phyloP scores from a whole-genome alignment of 2,329 filamentous ascomycete species.

The Pseudogymnoascus sp. region DNA sequence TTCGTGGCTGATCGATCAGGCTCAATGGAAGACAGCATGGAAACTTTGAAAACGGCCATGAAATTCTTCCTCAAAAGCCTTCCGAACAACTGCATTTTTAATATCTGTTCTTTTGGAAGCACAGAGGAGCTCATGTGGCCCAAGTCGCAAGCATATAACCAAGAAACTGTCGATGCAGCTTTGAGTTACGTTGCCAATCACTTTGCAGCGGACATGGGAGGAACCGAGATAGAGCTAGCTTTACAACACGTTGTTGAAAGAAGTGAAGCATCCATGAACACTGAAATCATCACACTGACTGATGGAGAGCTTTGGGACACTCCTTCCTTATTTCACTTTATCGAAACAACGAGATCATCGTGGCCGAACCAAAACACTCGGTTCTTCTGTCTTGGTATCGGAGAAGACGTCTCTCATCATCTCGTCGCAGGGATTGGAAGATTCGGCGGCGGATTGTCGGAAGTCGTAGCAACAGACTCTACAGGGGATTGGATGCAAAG shows the following conservation, averaged over 20 bases:
- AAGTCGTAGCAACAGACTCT: slow-evolving; percentile 40
- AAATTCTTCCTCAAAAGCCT: slow-evolving; percentile 58
- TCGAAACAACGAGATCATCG: slow-evolving; percentile 21
- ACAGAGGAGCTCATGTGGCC: slow-evolving; percentile 38
- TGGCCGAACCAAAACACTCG: slow-evolving; percentile 32
- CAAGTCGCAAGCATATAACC: slow-evolving; percentile 38
- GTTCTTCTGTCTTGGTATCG: slow-evolving; percentile 49
- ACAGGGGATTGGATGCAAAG: slow-evolving; percentile 9
- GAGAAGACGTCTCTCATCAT: slow-evolving; percentile 40
- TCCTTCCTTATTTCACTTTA: slow-evolving; percentile 34
- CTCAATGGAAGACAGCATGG: slow-evolving; percentile 51
- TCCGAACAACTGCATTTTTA: slow-evolving; percentile 56
- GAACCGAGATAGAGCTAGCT: slow-evolving; percentile 44
- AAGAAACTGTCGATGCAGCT: slow-evolving; percentile 37
- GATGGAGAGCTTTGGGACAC: slow-evolving; percentile 46
- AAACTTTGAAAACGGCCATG: slow-evolving; percentile 46
- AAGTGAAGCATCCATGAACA: slow-evolving; percentile 24
- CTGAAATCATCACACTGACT: slow-evolving; percentile 48
- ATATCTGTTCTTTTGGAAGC: slow-evolving; percentile 60
- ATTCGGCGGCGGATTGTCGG: slow-evolving; percentile 49
- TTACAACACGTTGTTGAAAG: slow-evolving; percentile 35
- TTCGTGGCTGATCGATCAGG: slow-evolving; percentile 67
- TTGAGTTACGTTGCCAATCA: slow-evolving; percentile 26
- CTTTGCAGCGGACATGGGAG: slow-evolving; percentile 42
- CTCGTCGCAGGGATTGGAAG: slow-evolving; percentile 47